Percentiles rank a stretch among this genome's conserved stretches.
These are phyloP conservation scores for Raphidocelis subcapitata DNA, from an alignment of 139 green algal species.

Conservation along the genomic window DNA sequence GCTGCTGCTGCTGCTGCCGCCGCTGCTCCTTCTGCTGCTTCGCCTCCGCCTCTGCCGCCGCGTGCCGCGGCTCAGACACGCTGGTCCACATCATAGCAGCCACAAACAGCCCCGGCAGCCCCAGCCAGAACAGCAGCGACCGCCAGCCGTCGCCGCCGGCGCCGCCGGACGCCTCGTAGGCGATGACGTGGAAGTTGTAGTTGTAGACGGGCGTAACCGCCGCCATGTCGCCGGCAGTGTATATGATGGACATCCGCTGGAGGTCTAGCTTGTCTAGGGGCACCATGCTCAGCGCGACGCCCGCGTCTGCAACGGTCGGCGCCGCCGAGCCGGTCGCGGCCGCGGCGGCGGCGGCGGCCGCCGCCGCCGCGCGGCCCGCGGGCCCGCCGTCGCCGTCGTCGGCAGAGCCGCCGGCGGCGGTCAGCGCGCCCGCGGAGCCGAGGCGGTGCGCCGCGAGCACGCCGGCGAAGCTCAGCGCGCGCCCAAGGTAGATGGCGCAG, in stretches of 20 bases:
- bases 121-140: constrained; percentile 63
- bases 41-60: not conserved
- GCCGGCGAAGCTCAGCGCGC: constrained; percentile 75
- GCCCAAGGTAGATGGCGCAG: constrained; percentile 83
- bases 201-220: constrained; percentile 75
- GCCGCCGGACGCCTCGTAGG: constrained; percentile 25
- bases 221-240: constrained; percentile 72
- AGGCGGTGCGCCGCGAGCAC: constrained; percentile 62
- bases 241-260: constrained; percentile 48
- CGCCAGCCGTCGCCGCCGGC: constrained; percentile 50
- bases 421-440: too few relatives aligned
- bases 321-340: constrained; percentile 12
- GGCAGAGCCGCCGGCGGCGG: not conserved
- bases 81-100: constrained; percentile 56
- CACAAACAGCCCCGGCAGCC: constrained; percentile 63
- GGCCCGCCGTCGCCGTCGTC: not conserved
- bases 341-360: not conserved
- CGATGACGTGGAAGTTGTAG: constrained; percentile 69
- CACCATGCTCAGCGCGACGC: constrained; percentile 42
- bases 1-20: not conserved
- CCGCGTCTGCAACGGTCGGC: not conserved
- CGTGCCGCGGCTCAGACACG: constrained; percentile 59
- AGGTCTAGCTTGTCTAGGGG: constrained; percentile 81
- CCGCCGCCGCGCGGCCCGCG: not conserved
- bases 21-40: constrained; percentile 3